phyloP scores from a whole-genome alignment of 148 eudicot genomes.

The Selenicereus undatus region DNA sequence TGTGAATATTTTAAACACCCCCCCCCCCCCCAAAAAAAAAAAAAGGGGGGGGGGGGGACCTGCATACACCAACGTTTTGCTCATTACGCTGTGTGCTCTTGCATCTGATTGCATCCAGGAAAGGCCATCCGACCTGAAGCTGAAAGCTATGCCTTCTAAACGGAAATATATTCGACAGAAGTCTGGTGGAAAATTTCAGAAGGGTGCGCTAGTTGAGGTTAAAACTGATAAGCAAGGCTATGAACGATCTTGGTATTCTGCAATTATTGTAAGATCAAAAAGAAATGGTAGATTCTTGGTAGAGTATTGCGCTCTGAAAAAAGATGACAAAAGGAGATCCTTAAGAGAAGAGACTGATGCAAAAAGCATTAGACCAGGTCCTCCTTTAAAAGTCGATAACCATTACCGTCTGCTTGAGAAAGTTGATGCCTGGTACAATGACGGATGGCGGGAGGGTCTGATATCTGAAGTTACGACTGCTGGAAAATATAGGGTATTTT shows the following conservation, averaged over 20 bases:
- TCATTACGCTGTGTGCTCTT: neutral
- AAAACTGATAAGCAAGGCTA: conserved; percentile 41
- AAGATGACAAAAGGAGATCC: conserved; percentile 28
- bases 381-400: conserved; percentile 32
- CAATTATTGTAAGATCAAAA: conserved; percentile 32
- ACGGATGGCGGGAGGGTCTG: conserved; percentile 56
- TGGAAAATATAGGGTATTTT: conserved; percentile 36
- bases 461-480: conserved; percentile 36
- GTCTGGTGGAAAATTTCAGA: neutral
- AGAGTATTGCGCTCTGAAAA: conserved; percentile 43
- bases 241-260: conserved; percentile 50
- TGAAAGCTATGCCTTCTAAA: neutral
- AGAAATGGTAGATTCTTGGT: conserved; percentile 34
- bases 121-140: conserved; percentile 8
- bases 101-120: conserved; percentile 16
- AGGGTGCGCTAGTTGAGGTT: conserved; percentile 49
- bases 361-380: conserved; percentile 43
- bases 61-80: too few species aligned
- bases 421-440: conserved; percentile 59
- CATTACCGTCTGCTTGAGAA: conserved; percentile 34
- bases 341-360: conserved; percentile 32
- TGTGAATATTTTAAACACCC: too few species aligned
- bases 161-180: neutral
- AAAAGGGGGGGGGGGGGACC: too few species aligned
- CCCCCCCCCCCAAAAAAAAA: too few species aligned